Evolutionary conservation across 2,329 filamentous ascomycete species (phyloP).

Genomic region (Ascochyta pisi): DNA sequence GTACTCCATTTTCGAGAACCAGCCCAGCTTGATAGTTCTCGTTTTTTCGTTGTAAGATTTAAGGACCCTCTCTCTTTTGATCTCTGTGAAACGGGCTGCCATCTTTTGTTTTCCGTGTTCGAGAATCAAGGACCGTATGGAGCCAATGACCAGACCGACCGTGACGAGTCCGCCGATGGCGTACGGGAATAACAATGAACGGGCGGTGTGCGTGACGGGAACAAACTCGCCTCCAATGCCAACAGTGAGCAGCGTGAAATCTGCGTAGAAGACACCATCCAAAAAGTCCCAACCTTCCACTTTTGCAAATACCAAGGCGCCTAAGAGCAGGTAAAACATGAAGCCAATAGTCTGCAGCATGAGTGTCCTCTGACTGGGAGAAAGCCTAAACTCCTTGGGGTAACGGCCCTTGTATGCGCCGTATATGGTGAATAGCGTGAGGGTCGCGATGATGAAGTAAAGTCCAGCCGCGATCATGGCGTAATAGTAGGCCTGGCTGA

Average conservation of each 20-base stretch:
- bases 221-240: constrained; percentile 60
- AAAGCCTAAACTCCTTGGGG: constrained; percentile 63
- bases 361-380: constrained; percentile 62
- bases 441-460: constrained; percentile 62
- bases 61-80: constrained; percentile 54
- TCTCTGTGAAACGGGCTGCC: constrained; percentile 57
- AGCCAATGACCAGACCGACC: constrained; percentile 63
- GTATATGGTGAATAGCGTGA: constrained; percentile 63
- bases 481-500: constrained; percentile 67
- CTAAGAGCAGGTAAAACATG: constrained; percentile 56
- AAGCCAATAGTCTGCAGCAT: constrained; percentile 62
- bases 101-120: constrained; percentile 61
- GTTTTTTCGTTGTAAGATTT: constrained; percentile 48
- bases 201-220: constrained; percentile 58
- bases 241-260: constrained; percentile 63
- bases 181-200: constrained; percentile 61
- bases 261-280: constrained; percentile 63
- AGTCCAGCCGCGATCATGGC: constrained; percentile 63
- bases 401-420: constrained; percentile 63
- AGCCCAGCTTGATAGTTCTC: constrained; percentile 53
- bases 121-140: constrained; percentile 58
- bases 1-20: constrained; percentile 51
- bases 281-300: constrained; percentile 62
- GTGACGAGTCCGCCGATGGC: constrained; percentile 63
- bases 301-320: constrained; percentile 55